Percentiles rank a stretch among this genome's conserved stretches.
Evolutionary conservation across 2,329 filamentous ascomycete genomes (phyloP).

Genomic region (Aureobasidium sp.): DNA sequence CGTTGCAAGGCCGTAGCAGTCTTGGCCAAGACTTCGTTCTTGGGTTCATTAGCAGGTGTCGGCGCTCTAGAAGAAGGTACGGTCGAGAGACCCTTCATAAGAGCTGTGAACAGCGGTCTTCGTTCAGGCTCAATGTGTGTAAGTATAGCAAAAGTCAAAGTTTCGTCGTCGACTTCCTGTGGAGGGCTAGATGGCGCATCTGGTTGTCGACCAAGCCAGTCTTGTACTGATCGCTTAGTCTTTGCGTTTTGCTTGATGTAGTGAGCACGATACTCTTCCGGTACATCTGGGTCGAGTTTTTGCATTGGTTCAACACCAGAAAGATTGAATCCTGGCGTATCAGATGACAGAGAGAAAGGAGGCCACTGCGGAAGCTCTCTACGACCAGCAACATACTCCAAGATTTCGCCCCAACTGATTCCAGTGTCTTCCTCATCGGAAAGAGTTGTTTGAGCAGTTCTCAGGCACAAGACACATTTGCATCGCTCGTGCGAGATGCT

Average conservation of each 20-base stretch:
- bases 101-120: slow-evolving; percentile 72
- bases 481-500: slow-evolving; percentile 87
- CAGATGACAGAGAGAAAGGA: slow-evolving; percentile 65
- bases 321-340: slow-evolving; percentile 46
- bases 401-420: slow-evolving; percentile 88
- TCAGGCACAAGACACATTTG: slow-evolving; percentile 74
- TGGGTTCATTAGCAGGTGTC: slow-evolving; percentile 52
- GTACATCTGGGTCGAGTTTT: slow-evolving; percentile 89
- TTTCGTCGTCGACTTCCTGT: slow-evolving; percentile 89
- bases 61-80: slow-evolving; percentile 55
- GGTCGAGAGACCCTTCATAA: slow-evolving; percentile 56
- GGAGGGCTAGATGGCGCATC: slow-evolving; percentile 68
- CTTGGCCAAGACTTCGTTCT: slow-evolving; percentile 60
- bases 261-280: slow-evolving; percentile 86
- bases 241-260: slow-evolving; percentile 89
- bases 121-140: slow-evolving; percentile 74
- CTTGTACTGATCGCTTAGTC: slow-evolving; percentile 83
- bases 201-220: slow-evolving; percentile 76
- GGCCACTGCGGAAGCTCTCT: slow-evolving; percentile 84
- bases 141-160: slow-evolving; percentile 84
- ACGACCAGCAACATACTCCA: slow-evolving; percentile 86
- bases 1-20: slow-evolving; percentile 74
- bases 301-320: slow-evolving; percentile 52
- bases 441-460: slow-evolving; percentile 29
- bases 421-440: slow-evolving; percentile 56